phyloP scores from a whole-genome alignment of 345 rosid genomes.

The Physaria fendleri region DNA sequence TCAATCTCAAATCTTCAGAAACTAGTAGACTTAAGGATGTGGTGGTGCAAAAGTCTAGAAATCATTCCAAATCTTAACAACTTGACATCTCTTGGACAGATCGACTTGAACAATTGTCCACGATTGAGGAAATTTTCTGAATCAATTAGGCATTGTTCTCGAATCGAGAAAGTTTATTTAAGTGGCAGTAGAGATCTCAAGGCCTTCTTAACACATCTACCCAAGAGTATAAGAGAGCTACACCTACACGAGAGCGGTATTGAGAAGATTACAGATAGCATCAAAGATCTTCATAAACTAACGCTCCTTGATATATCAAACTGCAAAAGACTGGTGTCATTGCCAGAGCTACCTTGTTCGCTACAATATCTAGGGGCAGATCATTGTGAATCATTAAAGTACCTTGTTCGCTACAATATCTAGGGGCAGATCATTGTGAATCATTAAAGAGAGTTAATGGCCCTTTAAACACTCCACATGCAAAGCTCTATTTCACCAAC shows the following conservation, averaged over 20 bases:
- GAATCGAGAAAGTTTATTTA: not conserved
- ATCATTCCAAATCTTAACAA: too few species aligned
- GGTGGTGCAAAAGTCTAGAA: too few species aligned
- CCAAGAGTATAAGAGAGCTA: not conserved
- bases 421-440: too few species aligned
- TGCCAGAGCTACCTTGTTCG: not conserved
- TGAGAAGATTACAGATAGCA: not conserved
- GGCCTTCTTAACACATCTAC: not conserved
- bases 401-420: too few species aligned
- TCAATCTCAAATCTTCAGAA: not conserved
- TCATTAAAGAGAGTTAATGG: not conserved
- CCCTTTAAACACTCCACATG: not conserved
- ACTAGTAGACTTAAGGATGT: not conserved
- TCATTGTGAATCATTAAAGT: too few species aligned
- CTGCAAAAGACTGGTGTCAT: not conserved
- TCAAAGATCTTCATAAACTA: not conserved
- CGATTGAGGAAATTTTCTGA: too few species aligned
- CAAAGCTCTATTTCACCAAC: not conserved
- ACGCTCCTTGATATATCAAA: not conserved
- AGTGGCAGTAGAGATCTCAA: not conserved
- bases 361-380: not conserved
- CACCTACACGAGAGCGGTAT: not conserved
- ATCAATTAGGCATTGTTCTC: too few species aligned
- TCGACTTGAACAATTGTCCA: too few species aligned
- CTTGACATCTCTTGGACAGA: too few species aligned